phyloP scores from a whole-genome alignment of 768 basidiomycete species.

The Tubosaeta sp. region DNA sequence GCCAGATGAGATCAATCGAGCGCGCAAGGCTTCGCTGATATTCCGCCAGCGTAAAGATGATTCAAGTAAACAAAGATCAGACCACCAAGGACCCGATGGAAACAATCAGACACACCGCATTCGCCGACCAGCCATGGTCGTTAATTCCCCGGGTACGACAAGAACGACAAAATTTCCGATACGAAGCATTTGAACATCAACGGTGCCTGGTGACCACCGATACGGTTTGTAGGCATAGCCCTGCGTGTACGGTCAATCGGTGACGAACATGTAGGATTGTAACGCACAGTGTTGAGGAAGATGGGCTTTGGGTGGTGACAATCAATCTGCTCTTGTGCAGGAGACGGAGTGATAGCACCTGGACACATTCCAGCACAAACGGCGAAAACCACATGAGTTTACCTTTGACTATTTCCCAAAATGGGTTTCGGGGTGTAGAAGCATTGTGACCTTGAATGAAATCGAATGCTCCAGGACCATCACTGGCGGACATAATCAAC shows the following conservation, averaged over 20 bases:
- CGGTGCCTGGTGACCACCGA: constrained; percentile 68
- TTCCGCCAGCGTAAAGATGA: neutral
- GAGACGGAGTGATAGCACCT: constrained; percentile 54
- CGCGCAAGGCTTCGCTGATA: constrained; percentile 60
- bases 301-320: constrained; percentile 81
- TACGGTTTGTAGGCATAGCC: constrained; percentile 67
- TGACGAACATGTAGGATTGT: neutral
- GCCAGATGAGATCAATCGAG: constrained; percentile 56
- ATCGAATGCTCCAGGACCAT: constrained; percentile 77
- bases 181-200: constrained; percentile 74
- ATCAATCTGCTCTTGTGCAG: constrained; percentile 54
- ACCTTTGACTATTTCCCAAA: constrained; percentile 78
- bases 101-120: constrained; percentile 48
- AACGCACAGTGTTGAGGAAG: constrained; percentile 53
- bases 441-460: constrained; percentile 73
- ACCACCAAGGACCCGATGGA: neutral
- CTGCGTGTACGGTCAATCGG: constrained; percentile 29
- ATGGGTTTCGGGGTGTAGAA: constrained; percentile 62
- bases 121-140: constrained; percentile 78
- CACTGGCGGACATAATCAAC: constrained; percentile 24
- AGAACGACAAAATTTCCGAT: constrained; percentile 73
- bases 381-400: neutral
- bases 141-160: constrained; percentile 73
- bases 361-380: neutral
- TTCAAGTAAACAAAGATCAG: constrained; percentile 3